Base-by-base conservation (phyloP, 257 asterid species). In the Rehmannia glutinosa region DNA sequence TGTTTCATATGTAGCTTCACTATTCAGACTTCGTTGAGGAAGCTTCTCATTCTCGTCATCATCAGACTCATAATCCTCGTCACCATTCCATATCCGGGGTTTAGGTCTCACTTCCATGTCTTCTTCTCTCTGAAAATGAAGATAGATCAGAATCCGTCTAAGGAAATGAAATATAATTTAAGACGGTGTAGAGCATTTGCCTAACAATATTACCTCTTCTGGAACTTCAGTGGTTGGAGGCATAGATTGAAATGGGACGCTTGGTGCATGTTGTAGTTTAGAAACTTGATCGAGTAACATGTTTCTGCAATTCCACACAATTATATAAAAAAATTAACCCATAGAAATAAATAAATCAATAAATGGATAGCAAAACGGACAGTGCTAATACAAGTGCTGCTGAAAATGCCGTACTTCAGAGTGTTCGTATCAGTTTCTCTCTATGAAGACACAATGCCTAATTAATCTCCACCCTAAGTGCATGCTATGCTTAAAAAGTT, bases 1-100 rank as follows among this genome's bases (percentile, higher is more conserved):
- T 49, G 63, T 64, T 47, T 62, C 74, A 27, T 56, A 73, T 28
- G 76, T 63, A 60, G 68, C 61, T 56, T 75, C 84, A 8, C 73
- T 70, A 55, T 73, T 70, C 70, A 81, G 49, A 76, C 85, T 87
- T 73, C 86, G 77, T 12, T 35, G 66, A 8, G 66, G 62, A 72
- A 78, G 80, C 69, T 77, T 82, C 68, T 71, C 89, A 61, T 82
- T 78, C 70, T 77, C 87, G 46, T 87, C 97, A 45, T 77, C 84
- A 50, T 90, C 97, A 52, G 95, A 93, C 68, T 84, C 95, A 64
- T 77, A 83, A 64, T 60, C 82, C n/a, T 51, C 75, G 1, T 86
- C 89, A 27, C 97, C 95, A 52, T 82, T 85, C 98, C 98, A 93
- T 68, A 93, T 86, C 65, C 96, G 80, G 11, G 90, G 97, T 78